Evolutionary conservation across 768 basidiomycete species (phyloP).

Genomic region (Pseudohyphozyma bogoriensis): DNA sequence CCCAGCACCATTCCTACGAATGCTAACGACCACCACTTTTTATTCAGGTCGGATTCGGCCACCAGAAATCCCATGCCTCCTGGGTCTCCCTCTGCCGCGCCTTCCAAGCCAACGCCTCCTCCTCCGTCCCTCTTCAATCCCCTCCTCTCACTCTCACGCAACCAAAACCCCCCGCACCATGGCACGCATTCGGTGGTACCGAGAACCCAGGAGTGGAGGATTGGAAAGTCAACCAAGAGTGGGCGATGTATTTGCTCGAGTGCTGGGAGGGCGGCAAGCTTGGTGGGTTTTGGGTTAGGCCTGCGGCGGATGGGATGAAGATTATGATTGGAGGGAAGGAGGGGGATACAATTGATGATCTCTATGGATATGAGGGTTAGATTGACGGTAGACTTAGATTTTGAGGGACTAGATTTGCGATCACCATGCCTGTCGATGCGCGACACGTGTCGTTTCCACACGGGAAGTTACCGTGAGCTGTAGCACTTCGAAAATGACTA

Average conservation of each 20-base stretch:
- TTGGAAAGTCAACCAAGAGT: neutral
- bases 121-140: constrained; percentile 1
- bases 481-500: no score
- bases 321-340: neutral
- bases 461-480: no score
- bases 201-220: constrained; percentile 12
- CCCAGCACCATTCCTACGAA: neutral
- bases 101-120: neutral
- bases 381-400: no score
- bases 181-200: constrained; percentile 6
- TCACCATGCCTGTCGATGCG: no score
- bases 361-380: no score
- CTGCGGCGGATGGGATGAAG: constrained; percentile 25
- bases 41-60: constrained; percentile 25
- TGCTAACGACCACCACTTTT: neutral
- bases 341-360: constrained; percentile 7
- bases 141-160: neutral
- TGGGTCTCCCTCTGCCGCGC: constrained; percentile 9
- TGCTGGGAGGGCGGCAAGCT: constrained; percentile 4
- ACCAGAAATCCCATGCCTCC: constrained; percentile 21
- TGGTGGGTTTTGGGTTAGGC: constrained; percentile 17
- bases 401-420: no score
- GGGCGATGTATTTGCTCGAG: constrained; percentile 10
- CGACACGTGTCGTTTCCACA: no score
- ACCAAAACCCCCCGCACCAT: neutral